Percentiles rank a stretch among this genome's conserved stretches.
Conservation (phyloP, 495 filamentous ascomycete genomes). For the Echria macrotheca region DNA sequence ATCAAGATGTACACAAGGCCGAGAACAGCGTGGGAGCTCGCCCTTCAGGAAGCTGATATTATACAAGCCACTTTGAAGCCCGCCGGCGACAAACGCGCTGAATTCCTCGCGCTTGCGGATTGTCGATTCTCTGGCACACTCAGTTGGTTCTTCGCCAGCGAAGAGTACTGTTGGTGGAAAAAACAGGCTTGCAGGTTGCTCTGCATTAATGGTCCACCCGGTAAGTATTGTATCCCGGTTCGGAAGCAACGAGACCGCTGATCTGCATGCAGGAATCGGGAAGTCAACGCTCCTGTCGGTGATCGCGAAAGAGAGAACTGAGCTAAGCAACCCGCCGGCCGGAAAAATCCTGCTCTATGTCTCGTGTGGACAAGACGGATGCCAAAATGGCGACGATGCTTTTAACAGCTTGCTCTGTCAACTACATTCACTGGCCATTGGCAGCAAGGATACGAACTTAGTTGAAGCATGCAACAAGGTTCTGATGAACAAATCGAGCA, state of each 20-base stretch:
- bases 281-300: too few species aligned
- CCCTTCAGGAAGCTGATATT: conserved; percentile 18
- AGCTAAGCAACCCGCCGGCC: too few species aligned
- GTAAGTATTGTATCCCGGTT: conserved; percentile 15
- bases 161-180: conserved; percentile 8
- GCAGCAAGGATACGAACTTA: too few species aligned
- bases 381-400: too few species aligned
- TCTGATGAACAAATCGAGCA: too few species aligned
- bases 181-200: conserved; percentile 5
- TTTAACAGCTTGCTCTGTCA: too few species aligned
- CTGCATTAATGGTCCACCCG: conserved; percentile 18
- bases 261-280: too few species aligned
- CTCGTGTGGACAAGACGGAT: conserved; percentile 13
- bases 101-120: too few species aligned
- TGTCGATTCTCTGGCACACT: conserved; percentile 15
- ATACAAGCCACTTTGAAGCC: conserved; percentile 11
- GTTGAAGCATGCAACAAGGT: too few species aligned
- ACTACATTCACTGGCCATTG: too few species aligned
- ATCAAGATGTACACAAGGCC: conserved; percentile 18
- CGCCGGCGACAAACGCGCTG: background rate
- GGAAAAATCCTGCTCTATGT: conserved; percentile 17
- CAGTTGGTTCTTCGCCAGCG: conserved; percentile 18
- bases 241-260: background rate
- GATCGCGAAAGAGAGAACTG: too few species aligned
- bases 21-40: conserved; percentile 25